Conservation (phyloP, 768 basidiomycete genomes). For the Tremella yokohamensis region DNA sequence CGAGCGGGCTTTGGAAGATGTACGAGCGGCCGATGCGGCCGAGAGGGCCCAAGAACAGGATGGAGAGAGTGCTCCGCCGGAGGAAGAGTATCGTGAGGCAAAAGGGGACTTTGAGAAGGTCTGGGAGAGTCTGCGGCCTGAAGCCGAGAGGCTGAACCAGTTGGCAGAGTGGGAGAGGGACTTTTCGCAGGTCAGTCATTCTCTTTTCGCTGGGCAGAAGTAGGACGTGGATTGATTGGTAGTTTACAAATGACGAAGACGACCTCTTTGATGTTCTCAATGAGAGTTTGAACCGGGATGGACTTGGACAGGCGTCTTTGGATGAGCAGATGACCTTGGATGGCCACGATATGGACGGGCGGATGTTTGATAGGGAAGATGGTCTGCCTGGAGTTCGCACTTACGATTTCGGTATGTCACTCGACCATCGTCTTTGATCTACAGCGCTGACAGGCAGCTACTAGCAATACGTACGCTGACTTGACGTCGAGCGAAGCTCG, state of each 20-base stretch:
- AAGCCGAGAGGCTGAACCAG: conserved; percentile 44
- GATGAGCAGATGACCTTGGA: conserved; percentile 21
- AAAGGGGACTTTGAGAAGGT: conserved; percentile 48
- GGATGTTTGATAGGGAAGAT: conserved; percentile 52
- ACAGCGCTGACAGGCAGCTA: conserved; percentile 7
- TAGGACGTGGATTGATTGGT: background rate
- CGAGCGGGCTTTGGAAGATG: conserved; percentile 28
- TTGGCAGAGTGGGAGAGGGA: conserved; percentile 50
- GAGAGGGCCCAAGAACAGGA: conserved; percentile 2
- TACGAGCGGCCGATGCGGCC: conserved; percentile 1
- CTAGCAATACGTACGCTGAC: conserved; percentile 55
- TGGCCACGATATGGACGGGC: conserved; percentile 12
- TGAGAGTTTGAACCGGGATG: conserved; percentile 37
- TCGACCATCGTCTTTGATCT: background rate
- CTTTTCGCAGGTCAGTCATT: conserved; percentile 42
- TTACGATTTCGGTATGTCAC: conserved; percentile 71
- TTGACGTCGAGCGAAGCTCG: conserved; percentile 11
- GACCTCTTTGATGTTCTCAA: conserved; percentile 47
- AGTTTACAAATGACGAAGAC: conserved; percentile 48
- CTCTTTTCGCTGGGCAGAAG: background rate
- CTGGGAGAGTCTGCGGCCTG: conserved; percentile 48
- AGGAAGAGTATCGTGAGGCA: conserved; percentile 24
- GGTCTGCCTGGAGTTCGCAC: conserved; percentile 70
- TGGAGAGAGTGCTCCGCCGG: conserved; percentile 6
- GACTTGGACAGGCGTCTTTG: conserved; percentile 29